phyloP scores from a whole-genome alignment of 2,329 filamentous ascomycete species.

The Diaporthe citrichinensis region DNA sequence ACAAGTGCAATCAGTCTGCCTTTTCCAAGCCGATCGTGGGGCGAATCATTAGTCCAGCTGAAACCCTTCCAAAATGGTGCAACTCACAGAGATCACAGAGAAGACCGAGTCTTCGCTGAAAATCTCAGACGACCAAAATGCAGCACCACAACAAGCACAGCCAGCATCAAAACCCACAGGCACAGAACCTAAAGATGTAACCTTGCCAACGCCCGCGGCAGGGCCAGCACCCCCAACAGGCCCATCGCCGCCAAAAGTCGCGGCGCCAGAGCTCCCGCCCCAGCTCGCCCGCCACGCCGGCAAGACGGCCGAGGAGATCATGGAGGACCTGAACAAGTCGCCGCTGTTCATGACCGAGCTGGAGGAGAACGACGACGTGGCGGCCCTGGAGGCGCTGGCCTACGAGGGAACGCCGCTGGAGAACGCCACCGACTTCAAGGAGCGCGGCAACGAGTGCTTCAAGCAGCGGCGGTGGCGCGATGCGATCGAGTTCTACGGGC shows the following conservation, averaged over 20 bases:
- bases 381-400: constrained; percentile 89
- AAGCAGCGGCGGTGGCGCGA: constrained; percentile 80
- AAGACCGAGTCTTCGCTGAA: constrained; percentile 35
- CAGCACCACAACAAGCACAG: constrained; percentile 36
- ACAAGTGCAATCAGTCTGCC: not conserved
- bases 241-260: constrained; percentile 35
- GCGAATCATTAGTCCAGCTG: not conserved
- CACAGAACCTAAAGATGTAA: constrained; percentile 1
- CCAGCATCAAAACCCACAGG: not conserved
- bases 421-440: constrained; percentile 86
- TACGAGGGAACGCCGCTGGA: constrained; percentile 93
- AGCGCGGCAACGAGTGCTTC: constrained; percentile 93
- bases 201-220: constrained; percentile 5
- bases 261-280: constrained; percentile 61
- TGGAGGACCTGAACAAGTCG: constrained; percentile 70
- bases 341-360: constrained; percentile 98
- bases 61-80: constrained; percentile 34
- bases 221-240: constrained; percentile 20
- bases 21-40: not conserved
- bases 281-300: constrained; percentile 55
- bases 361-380: constrained; percentile 86
- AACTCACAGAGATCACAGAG: constrained; percentile 37
- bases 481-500: constrained; percentile 91
- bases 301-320: constrained; percentile 69
- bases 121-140: constrained; percentile 40